Evolutionary conservation across 2,329 filamentous ascomycete genomes (phyloP), one percentile per base, ranked within the genome.

Genomic region (Zymoseptoria ardabiliae): DNA sequence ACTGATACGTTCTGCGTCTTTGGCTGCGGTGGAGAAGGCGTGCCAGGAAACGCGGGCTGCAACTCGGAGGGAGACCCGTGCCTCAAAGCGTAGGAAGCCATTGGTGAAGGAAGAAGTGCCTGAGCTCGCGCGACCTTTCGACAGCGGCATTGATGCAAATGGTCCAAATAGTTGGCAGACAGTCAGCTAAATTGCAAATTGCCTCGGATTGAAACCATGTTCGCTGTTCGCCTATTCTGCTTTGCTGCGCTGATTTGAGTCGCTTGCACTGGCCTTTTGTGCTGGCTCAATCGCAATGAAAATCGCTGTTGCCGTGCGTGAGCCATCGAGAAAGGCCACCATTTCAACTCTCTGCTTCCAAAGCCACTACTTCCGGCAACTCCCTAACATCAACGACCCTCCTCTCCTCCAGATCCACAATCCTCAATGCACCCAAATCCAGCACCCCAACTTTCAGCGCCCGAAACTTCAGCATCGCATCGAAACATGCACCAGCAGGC

Each of bases 301-400:
- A n/a, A n/a, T n/a, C n/a, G n/a, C n/a, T n/a, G 35, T 45, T 13
- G 13, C 35, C 1, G 35, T 17, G 35, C 3, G 11, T 7, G 4
- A 13, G 35, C 2, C 35, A 17, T n/a, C 35, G 2, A 45, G 35
- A 45, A 7, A 13, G 17, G 4, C 11, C 11, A 4, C 4, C 2
- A n/a, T n/a, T 5, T 21, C 50, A 51, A 22, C 35, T 48, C 23
- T 54, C 59, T 30, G 22, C 57, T 55, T 62, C 62, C 53, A 65
- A 23, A 21, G 76, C 76, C 57, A 90, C 74, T 66, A 91, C 83
- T 51, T 82, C 85, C 0, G 90, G 90, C 63, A 94, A 71, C 62
- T 93, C 87, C 61, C 83, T 81, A 57, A 92, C 85, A 72, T 93
- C 89, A 3, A 90, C 86, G 69, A 89, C 87, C 75, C 92, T 88